Percentiles rank a stretch among this genome's conserved stretches.
phyloP scores from a whole-genome alignment of 768 basidiomycete species.

The Naganishia antarctica region DNA sequence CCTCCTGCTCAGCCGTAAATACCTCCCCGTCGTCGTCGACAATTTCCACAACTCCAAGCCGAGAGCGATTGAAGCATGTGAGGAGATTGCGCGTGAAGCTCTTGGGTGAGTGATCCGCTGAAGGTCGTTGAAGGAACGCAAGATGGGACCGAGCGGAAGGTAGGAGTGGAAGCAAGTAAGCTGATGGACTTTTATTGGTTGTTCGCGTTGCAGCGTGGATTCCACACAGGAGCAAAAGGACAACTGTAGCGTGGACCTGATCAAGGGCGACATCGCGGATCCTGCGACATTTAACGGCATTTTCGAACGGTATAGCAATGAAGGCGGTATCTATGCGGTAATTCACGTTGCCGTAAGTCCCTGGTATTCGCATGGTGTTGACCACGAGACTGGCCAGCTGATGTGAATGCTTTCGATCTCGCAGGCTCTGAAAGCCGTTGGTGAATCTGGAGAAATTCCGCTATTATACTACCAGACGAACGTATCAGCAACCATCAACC shows the following conservation, averaged over 20 bases:
- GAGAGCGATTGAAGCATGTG: constrained; percentile 62
- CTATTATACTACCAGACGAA: constrained; percentile 91
- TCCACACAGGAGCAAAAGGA: constrained; percentile 15
- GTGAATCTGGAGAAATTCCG: constrained; percentile 90
- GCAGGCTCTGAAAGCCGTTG: constrained; percentile 95
- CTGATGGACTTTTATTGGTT: too few species aligned
- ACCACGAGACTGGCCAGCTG: neutral
- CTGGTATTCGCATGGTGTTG: neutral
- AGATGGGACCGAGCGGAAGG: too few species aligned
- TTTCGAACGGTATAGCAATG: constrained; percentile 70
- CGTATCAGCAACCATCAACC: constrained; percentile 76
- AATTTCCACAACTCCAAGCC: constrained; percentile 90
- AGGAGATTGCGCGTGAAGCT: constrained; percentile 70
- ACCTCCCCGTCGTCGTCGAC: constrained; percentile 90
- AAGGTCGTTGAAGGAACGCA: too few species aligned
- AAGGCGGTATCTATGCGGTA: constrained; percentile 92
- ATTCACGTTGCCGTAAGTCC: constrained; percentile 82
- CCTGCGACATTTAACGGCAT: constrained; percentile 73
- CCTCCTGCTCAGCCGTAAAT: constrained; percentile 77
- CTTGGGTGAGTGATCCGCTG: constrained; percentile 53
- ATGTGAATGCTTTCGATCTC: constrained; percentile 1
- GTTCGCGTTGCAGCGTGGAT: neutral
- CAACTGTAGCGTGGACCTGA: constrained; percentile 36
- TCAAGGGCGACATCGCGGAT: constrained; percentile 68
- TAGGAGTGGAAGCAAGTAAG: too few species aligned